These are phyloP conservation scores for Ophiognomonia clavigignenti-juglandacearum DNA, from an alignment of 2,329 filamentous ascomycete genomes.

Conservation along the genomic window DNA sequence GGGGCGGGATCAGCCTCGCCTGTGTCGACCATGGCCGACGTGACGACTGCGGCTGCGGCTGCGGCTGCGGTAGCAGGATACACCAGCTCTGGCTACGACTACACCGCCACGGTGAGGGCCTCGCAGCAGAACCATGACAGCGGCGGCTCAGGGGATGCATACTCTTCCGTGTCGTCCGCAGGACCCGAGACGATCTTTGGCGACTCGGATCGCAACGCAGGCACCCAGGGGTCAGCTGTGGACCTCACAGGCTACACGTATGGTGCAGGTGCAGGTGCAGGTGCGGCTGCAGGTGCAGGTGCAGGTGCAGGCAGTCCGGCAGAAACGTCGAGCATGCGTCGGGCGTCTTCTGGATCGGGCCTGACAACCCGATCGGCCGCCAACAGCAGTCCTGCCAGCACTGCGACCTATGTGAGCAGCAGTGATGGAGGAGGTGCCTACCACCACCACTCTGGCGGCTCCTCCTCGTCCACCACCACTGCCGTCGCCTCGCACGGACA, in stretches of 20 bases:
- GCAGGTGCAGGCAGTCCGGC: slow-evolving; percentile 17
- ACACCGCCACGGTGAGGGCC: slow-evolving; percentile 15
- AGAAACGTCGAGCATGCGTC: slow-evolving; percentile 11
- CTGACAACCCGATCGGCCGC: slow-evolving; percentile 10
- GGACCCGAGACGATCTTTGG: slow-evolving; percentile 21
- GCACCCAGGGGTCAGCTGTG: slow-evolving; percentile 22
- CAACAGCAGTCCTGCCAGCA: slow-evolving; percentile 5
- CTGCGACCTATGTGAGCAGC: slow-evolving; percentile 9
- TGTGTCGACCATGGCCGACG: slow-evolving; percentile 20
- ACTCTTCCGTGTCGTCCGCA: slow-evolving; percentile 10
- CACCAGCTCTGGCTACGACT: slow-evolving; percentile 10
- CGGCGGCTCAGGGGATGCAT: slow-evolving; percentile 8
- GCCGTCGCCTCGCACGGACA: slow-evolving; percentile 8
- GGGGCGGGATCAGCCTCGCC: slow-evolving; percentile 21
- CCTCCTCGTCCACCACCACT: neutral
- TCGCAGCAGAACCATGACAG: slow-evolving; percentile 14
- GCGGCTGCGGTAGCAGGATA: slow-evolving; percentile 10
- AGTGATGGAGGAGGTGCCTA: neutral
- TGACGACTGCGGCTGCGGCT: slow-evolving; percentile 20
- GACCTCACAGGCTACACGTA: slow-evolving; percentile 23
- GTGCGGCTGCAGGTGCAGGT: too few relatives aligned
- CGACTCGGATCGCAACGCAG: slow-evolving; percentile 23
- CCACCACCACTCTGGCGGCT: neutral
- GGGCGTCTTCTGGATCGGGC: slow-evolving; percentile 11
- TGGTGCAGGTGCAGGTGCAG: too few relatives aligned